Conservation (phyloP, 225 moss, liverwort and hornwort species). For the Lunularia cruciata region DNA sequence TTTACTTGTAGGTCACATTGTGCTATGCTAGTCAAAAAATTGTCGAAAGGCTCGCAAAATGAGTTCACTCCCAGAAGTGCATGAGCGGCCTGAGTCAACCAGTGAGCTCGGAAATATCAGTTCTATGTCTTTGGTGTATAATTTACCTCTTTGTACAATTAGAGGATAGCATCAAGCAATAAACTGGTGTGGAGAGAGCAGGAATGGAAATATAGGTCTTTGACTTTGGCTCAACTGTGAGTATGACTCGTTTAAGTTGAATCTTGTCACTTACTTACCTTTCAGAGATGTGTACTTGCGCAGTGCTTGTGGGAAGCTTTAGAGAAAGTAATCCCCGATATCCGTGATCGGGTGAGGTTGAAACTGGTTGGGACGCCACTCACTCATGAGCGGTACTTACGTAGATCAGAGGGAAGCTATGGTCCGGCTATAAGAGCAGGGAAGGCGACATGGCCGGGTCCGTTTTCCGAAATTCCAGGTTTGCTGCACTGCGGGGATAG, state of each 20-base stretch:
- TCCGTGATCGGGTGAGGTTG: conserved; percentile 59
- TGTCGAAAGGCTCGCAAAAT: no score
- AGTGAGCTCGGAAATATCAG: no score
- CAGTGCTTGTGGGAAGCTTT: conserved; percentile 71
- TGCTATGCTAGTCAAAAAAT: no score
- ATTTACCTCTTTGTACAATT: no score
- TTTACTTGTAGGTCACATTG: no score
- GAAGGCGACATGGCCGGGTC: conserved; percentile 62
- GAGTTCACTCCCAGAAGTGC: no score
- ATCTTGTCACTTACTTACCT: neutral
- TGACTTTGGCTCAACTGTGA: neutral
- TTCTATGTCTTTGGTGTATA: no score
- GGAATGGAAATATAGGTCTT: neutral
- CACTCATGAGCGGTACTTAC: conserved; percentile 77
- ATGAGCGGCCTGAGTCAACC: no score
- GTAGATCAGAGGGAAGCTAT: conserved; percentile 70
- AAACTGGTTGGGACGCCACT: conserved; percentile 78
- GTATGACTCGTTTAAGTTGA: neutral
- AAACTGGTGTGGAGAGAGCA: no score
- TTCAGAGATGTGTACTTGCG: neutral
- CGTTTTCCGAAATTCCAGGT: conserved; percentile 59
- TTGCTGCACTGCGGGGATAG: conserved; percentile 77
- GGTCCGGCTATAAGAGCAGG: conserved; percentile 77
- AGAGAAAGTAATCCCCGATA: conserved; percentile 71
- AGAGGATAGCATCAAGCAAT: no score